Evolutionary conservation across 192 early-diverging fungal genomes (phyloP).

Genomic region (Rhizoclosmatium sp.): DNA sequence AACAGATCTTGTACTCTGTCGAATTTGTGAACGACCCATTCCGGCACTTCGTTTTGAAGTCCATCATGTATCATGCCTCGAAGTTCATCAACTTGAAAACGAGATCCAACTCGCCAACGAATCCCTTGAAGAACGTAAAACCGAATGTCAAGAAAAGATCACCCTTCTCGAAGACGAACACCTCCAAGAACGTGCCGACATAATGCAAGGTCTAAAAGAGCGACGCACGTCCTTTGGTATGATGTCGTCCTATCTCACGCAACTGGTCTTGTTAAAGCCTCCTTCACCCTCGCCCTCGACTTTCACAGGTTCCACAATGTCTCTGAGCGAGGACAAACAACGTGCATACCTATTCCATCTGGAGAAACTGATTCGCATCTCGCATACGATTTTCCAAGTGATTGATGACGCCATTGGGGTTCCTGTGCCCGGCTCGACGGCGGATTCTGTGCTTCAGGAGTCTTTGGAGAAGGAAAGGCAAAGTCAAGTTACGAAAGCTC

Average conservation of each 20-base stretch:
- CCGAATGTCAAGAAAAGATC: conserved; percentile 51
- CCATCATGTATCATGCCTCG: conserved; percentile 72
- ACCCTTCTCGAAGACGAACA: conserved; percentile 49
- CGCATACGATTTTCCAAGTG: conserved; percentile 36
- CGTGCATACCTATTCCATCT: conserved; percentile 45
- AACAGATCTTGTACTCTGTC: conserved; percentile 69
- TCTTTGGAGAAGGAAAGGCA: neutral
- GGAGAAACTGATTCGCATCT: conserved; percentile 37
- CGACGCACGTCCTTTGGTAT: conserved; percentile 35
- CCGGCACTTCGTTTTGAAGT: conserved; percentile 77
- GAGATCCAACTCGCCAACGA: conserved; percentile 80
- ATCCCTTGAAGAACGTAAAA: conserved; percentile 64
- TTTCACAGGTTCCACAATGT: conserved; percentile 14
- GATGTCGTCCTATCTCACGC: neutral
- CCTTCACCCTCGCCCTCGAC: neutral
- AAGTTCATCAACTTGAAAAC: conserved; percentile 80
- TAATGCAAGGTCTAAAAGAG: conserved; percentile 17
- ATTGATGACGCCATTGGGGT: conserved; percentile 42
- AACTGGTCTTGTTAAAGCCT: conserved; percentile 5
- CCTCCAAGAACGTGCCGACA: conserved; percentile 8
- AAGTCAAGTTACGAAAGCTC: neutral
- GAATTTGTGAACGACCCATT: conserved; percentile 79
- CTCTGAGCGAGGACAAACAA: conserved; percentile 23
- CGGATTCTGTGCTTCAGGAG: neutral
- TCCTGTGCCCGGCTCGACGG: conserved; percentile 23